Evolutionary conservation across 2,329 filamentous ascomycete species (phyloP).

Genomic region (Epichloe gansuensis): DNA sequence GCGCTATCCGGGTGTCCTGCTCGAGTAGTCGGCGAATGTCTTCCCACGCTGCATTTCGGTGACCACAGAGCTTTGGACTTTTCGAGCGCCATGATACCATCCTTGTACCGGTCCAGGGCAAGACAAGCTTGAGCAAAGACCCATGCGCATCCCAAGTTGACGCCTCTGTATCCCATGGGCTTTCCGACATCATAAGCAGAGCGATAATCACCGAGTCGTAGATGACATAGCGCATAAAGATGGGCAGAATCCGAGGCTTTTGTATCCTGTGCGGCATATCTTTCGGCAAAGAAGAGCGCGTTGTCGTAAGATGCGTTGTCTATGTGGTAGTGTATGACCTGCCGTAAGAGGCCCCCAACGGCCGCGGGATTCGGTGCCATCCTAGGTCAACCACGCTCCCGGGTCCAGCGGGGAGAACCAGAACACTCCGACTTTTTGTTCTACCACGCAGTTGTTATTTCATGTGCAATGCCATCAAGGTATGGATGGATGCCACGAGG

Average conservation of each 20-base stretch:
- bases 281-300: conserved; percentile 85
- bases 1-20: conserved; percentile 71
- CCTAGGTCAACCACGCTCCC: conserved; percentile 10
- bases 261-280: conserved; percentile 73
- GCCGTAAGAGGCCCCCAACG: conserved; percentile 41
- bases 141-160: conserved; percentile 78
- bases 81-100: conserved; percentile 75
- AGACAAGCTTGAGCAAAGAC: conserved; percentile 85
- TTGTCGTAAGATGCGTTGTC: conserved; percentile 86
- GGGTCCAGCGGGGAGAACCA: neutral
- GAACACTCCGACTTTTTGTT: neutral
- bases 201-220: conserved; percentile 69
- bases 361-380: conserved; percentile 43
- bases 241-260: conserved; percentile 71
- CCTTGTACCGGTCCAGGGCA: conserved; percentile 62
- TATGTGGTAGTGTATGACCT: conserved; percentile 57
- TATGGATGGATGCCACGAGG: conserved; percentile 3
- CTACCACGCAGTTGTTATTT: neutral
- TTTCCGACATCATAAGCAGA: conserved; percentile 79
- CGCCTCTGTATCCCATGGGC: conserved; percentile 54
- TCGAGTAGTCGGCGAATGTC: conserved; percentile 66
- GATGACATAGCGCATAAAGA: conserved; percentile 72
- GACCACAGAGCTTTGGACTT: conserved; percentile 68
- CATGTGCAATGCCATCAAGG: neutral
- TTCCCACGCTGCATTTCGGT: conserved; percentile 65